Conservation (phyloP, 305 asterid species). For the Fraxinus albicans region DNA sequence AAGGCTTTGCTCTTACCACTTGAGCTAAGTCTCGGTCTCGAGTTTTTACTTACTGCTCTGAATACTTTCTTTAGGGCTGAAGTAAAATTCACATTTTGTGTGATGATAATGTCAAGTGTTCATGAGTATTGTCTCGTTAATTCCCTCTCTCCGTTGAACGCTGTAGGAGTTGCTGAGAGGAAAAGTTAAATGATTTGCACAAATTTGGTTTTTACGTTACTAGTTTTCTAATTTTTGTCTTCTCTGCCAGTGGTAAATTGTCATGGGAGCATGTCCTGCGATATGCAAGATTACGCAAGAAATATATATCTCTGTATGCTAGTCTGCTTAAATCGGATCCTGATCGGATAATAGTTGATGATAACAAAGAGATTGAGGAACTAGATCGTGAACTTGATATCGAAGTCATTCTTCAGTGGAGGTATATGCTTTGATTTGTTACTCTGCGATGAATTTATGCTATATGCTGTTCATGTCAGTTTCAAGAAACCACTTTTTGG, state of each 20-base stretch:
- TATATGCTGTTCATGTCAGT: constrained; percentile 15
- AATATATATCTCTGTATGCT: constrained; percentile 82
- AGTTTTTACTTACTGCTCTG: neutral
- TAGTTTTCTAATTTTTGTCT: constrained; percentile 23
- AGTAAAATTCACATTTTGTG: constrained; percentile 3
- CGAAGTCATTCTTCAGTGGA: constrained; percentile 92
- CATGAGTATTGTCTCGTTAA: neutral
- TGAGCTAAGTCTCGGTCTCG: neutral
- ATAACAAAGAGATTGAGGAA: constrained; percentile 75
- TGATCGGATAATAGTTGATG: constrained; percentile 66
- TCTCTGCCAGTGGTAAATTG: constrained; percentile 70
- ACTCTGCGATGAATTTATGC: constrained; percentile 13
- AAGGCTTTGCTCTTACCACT: neutral
- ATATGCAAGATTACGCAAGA: constrained; percentile 72
- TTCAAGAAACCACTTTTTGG: neutral
- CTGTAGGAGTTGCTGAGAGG: neutral
- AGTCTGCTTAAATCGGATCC: constrained; percentile 74
- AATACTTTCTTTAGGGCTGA: neutral
- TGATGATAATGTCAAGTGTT: neutral
- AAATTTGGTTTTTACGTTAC: constrained; percentile 18
- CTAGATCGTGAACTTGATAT: constrained; percentile 87
- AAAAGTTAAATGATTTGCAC: neutral
- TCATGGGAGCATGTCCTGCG: constrained; percentile 93
- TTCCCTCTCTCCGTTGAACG: neutral
- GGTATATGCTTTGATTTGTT: constrained; percentile 42